phyloP scores from a whole-genome alignment of 495 filamentous ascomycete species.

The Cercophora scortea region DNA sequence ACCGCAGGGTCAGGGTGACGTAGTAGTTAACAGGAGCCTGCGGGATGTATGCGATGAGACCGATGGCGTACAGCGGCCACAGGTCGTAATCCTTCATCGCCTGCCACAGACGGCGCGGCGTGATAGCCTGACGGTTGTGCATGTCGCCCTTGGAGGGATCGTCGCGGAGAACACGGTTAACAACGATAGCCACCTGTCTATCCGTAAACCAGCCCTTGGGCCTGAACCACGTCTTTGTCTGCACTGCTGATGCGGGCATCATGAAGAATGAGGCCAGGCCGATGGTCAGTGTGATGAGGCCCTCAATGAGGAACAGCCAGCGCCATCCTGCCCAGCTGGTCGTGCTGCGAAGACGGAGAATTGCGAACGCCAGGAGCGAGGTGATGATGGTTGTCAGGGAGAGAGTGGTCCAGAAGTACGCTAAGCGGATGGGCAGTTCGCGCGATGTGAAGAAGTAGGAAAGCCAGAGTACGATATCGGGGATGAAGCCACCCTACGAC shows the following conservation, averaged over 20 bases:
- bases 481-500: conserved; percentile 52
- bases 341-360: conserved; percentile 45
- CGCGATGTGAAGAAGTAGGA: conserved; percentile 65
- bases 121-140: conserved; percentile 56
- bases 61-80: conserved; percentile 65
- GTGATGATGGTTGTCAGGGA: conserved; percentile 45
- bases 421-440: conserved; percentile 56
- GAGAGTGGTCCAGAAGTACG: conserved; percentile 44
- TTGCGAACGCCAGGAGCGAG: conserved; percentile 43
- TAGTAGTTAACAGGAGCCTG: conserved; percentile 48
- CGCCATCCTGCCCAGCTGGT: conserved; percentile 51
- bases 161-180: conserved; percentile 41
- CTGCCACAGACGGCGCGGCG: conserved; percentile 48
- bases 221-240: conserved; percentile 43
- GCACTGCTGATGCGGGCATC: conserved; percentile 47
- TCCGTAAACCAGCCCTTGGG: conserved; percentile 46
- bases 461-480: conserved; percentile 50
- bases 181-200: conserved; percentile 43
- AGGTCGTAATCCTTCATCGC: conserved; percentile 62
- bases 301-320: conserved; percentile 52
- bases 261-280: conserved; percentile 46
- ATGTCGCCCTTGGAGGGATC: conserved; percentile 51
- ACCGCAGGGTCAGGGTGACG: conserved; percentile 54
- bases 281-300: conserved; percentile 42
- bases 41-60: conserved; percentile 53